Conservation (phyloP, 164 flowering plant genomes). For the Macadamia integrifolia region DNA sequence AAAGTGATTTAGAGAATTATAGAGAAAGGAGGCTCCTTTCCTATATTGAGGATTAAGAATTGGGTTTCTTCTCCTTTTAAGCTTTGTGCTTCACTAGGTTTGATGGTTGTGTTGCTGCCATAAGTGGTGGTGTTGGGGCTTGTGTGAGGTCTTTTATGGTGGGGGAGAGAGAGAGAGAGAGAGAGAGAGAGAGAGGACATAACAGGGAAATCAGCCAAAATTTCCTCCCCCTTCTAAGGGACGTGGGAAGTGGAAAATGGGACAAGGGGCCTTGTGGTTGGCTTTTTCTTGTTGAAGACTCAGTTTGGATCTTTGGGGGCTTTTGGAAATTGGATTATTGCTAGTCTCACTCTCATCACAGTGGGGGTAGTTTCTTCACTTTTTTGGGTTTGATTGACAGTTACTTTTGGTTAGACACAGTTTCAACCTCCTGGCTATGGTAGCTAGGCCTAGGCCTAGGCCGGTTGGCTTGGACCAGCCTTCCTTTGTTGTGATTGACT, state of each 20-base stretch:
- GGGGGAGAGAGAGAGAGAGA: not conserved
- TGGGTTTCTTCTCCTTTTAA: constrained; percentile 1
- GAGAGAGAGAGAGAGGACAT: constrained; percentile 2
- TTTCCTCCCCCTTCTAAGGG: constrained; percentile 86
- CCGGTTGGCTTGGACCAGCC: not conserved
- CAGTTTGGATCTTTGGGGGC: not conserved
- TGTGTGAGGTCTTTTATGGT: constrained; percentile 17
- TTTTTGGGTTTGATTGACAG: not conserved
- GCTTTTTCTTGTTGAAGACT: constrained; percentile 19
- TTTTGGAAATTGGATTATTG: constrained; percentile 9
- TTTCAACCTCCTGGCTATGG: not conserved
- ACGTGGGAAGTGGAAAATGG: constrained; percentile 45
- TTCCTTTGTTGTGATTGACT: not conserved
- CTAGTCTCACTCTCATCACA: not conserved
- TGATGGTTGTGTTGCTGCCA: constrained; percentile 17
- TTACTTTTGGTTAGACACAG: not conserved
- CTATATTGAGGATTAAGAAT: constrained; percentile 9
- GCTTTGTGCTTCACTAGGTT: constrained; percentile 1
- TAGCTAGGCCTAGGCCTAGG: not conserved
- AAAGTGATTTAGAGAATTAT: not conserved
- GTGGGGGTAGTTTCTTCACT: not conserved
- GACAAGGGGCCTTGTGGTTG: constrained; percentile 32
- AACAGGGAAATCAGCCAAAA: constrained; percentile 47
- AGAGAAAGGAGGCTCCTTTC: constrained; percentile 6
- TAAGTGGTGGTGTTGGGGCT: constrained; percentile 7